Evolutionary conservation across 2,329 filamentous ascomycete species (phyloP).

Genomic region (Pseudocercospora pini-densiflorae): DNA sequence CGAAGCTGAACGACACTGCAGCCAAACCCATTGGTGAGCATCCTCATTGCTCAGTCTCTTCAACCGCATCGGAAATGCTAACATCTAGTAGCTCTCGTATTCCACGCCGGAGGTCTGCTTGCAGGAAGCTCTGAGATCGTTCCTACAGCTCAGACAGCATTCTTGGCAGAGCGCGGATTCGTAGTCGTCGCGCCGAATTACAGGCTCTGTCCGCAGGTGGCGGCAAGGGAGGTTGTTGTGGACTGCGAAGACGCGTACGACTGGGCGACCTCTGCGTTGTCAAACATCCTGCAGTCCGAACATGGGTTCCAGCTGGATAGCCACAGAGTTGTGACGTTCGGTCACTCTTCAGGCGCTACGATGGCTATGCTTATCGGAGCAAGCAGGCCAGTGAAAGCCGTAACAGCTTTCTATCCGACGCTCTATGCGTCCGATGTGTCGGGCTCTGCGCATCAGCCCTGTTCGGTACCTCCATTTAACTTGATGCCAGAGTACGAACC

Average conservation of each 20-base stretch:
- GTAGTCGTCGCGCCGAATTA: slow-evolving; percentile 33
- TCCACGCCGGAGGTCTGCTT: slow-evolving; percentile 28
- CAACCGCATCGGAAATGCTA: background rate
- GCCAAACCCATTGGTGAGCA: slow-evolving; percentile 24
- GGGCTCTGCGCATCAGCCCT: slow-evolving; percentile 20
- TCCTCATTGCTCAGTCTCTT: background rate
- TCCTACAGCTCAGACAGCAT: slow-evolving; percentile 27
- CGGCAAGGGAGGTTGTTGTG: slow-evolving; percentile 39
- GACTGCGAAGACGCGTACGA: slow-evolving; percentile 44
- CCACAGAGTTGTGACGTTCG: slow-evolving; percentile 43
- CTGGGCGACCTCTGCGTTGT: slow-evolving; percentile 43
- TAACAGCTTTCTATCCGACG: slow-evolving; percentile 29
- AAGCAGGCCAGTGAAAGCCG: slow-evolving; percentile 22
- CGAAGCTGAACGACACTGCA: background rate
- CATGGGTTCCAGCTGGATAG: slow-evolving; percentile 35
- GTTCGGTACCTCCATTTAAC: slow-evolving; percentile 24
- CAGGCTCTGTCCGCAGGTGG: slow-evolving; percentile 41
- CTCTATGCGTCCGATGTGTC: slow-evolving; percentile 23
- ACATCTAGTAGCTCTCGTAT: slow-evolving; percentile 20
- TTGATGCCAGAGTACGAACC: slow-evolving; percentile 25
- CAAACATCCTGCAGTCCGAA: slow-evolving; percentile 18
- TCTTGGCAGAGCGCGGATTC: slow-evolving; percentile 23
- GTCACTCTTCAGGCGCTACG: slow-evolving; percentile 45
- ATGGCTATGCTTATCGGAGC: slow-evolving; percentile 52
- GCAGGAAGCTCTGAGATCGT: slow-evolving; percentile 29